These are phyloP conservation scores for Avena sativa DNA, from an alignment of 176 grass and related monocot species.

Conservation along the genomic window DNA sequence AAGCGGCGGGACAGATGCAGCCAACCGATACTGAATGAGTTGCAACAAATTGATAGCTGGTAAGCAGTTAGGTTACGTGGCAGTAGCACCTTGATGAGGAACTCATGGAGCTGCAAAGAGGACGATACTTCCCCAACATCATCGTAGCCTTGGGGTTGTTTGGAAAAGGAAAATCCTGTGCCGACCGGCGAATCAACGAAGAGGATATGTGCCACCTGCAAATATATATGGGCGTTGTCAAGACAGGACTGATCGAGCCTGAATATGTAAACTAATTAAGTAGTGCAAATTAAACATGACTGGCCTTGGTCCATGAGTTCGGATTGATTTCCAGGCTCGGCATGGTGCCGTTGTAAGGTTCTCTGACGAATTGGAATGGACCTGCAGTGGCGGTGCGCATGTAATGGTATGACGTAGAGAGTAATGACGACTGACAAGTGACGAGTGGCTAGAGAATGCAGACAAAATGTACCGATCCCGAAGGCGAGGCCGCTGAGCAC, in stretches of 20 bases:
- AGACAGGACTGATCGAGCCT: background rate
- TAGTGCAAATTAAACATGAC: background rate
- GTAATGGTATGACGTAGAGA: too few relatives aligned
- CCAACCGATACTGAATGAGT: background rate
- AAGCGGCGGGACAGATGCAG: background rate
- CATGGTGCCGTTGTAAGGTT: constrained; percentile 48
- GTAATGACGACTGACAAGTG: too few relatives aligned
- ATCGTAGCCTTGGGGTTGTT: constrained; percentile 53
- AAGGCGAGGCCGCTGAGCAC: too few relatives aligned
- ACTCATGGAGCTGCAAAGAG: constrained; percentile 42
- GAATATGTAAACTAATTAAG: background rate
- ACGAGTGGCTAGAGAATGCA: too few relatives aligned
- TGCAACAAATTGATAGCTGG: background rate
- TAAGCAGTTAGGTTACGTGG: too few relatives aligned
- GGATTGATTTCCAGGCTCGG: constrained; percentile 53
- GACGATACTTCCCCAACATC: constrained; percentile 40
- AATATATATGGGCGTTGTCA: background rate
- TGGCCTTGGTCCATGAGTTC: constrained; percentile 63
- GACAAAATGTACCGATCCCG: too few relatives aligned
- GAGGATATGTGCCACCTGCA: constrained; percentile 58
- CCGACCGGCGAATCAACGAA: constrained; percentile 71
- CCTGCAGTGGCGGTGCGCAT: background rate
- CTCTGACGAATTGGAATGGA: constrained; percentile 45
- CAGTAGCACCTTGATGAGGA: constrained; percentile 55
- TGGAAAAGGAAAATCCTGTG: constrained; percentile 72